phyloP scores from a whole-genome alignment of 225 moss, liverwort and hornwort genomes.

The Polytrichum formosum region DNA sequence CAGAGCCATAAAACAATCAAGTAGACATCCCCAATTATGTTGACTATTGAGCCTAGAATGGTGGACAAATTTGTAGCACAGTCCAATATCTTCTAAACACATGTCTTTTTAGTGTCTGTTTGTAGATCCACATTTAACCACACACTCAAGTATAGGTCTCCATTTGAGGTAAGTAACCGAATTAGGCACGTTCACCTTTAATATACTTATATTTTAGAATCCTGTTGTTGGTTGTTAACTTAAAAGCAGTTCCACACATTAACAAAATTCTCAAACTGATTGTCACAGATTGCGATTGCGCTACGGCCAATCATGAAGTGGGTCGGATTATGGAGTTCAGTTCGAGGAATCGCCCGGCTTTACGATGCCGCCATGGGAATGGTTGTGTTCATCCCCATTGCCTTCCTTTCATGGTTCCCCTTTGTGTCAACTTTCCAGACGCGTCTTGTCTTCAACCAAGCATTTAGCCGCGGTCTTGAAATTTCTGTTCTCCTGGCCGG shows the following conservation, averaged over 20 bases:
- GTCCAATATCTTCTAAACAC: too few species aligned
- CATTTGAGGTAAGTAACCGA: not conserved
- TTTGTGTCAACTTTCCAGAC: constrained; percentile 98
- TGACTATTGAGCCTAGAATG: too few species aligned
- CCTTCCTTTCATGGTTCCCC: constrained; percentile 89
- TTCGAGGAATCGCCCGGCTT: constrained; percentile 50
- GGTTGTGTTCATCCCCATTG: constrained; percentile 55
- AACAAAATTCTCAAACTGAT: not conserved
- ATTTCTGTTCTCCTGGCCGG: constrained; percentile 80
- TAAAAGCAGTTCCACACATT: not conserved
- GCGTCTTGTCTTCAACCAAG: constrained; percentile 93
- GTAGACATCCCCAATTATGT: too few species aligned
- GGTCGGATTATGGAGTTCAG: constrained; percentile 48
- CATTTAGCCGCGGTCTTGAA: constrained; percentile 96
- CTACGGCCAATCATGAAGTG: constrained; percentile 36
- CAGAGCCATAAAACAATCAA: too few species aligned
- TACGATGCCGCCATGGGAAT: constrained; percentile 67
- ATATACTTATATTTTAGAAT: not conserved
- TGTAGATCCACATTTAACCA: too few species aligned
- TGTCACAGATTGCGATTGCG: constrained; percentile 54
- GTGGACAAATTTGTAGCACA: too few species aligned
- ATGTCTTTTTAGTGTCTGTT: too few species aligned
- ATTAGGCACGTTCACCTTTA: not conserved
- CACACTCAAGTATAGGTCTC: too few species aligned
- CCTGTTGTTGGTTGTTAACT: not conserved